A percentile compares a stretch with the other conserved stretches of the same genome.
phyloP scores from a whole-genome alignment of 164 flowering plant genomes.

The Nymphaea thermarum region DNA sequence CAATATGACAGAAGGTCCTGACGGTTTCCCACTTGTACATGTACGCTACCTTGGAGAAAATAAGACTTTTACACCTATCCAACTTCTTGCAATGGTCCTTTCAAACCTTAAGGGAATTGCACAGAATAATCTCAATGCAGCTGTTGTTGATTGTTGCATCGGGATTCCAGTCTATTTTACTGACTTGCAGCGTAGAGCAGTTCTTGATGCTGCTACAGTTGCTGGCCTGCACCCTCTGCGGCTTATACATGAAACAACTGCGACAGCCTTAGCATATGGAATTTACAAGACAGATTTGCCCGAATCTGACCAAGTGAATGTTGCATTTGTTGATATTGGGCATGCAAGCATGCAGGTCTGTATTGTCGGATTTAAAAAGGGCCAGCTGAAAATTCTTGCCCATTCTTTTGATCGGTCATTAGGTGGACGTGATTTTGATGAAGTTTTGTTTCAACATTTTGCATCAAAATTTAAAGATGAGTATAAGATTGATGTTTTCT shows the following conservation, averaged over 20 bases:
- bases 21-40: constrained; percentile 74
- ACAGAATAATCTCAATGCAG: constrained; percentile 80
- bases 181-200: constrained; percentile 87
- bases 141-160: constrained; percentile 87
- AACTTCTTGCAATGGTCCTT: constrained; percentile 71
- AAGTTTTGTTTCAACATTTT: constrained; percentile 66
- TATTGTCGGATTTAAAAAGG: constrained; percentile 80
- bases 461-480: constrained; percentile 66
- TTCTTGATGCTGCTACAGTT: constrained; percentile 84
- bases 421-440: constrained; percentile 92
- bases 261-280: constrained; percentile 88
- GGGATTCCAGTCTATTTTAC: constrained; percentile 87
- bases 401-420: constrained; percentile 66
- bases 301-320: constrained; percentile 69
- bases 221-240: constrained; percentile 80
- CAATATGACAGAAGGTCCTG: constrained; percentile 73
- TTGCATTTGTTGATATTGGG: constrained; percentile 83
- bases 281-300: constrained; percentile 91
- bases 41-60: constrained; percentile 71
- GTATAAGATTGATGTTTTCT: constrained; percentile 73
- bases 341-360: constrained; percentile 89
- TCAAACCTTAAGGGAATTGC: constrained; percentile 80
- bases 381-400: constrained; percentile 61
- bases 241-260: constrained; percentile 75
- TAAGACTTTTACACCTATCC: constrained; percentile 69